Percentiles rank a stretch among this genome's conserved stretches.
Conservation (phyloP, 2,329 filamentous ascomycete species). For the Pleurostoma richardsiae region DNA sequence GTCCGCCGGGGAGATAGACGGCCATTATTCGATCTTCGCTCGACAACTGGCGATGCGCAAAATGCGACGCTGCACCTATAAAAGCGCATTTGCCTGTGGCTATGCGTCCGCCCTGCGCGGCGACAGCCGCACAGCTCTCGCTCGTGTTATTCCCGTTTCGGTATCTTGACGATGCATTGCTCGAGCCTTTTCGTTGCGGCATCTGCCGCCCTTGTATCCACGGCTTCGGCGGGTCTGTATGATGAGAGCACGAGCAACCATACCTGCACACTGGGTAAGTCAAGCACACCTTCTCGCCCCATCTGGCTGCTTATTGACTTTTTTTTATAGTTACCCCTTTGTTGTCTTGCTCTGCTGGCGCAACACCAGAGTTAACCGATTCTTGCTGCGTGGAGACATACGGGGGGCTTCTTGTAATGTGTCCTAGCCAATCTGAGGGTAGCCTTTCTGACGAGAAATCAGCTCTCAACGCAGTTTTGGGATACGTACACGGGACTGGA, state of each 20-base stretch:
- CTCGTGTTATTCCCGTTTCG: neutral
- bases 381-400: constrained; percentile 62
- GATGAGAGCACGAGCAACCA: constrained; percentile 48
- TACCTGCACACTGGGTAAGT: constrained; percentile 45
- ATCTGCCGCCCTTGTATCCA: constrained; percentile 18
- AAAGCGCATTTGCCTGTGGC: neutral
- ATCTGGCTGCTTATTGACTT: no score
- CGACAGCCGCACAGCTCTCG: neutral
- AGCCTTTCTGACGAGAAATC: neutral
- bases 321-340: constrained; percentile 11
- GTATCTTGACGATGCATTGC: constrained; percentile 17
- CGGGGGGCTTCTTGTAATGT: constrained; percentile 49
- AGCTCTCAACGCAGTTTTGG: constrained; percentile 61
- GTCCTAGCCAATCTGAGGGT: neutral
- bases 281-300: no score
- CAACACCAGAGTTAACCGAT: constrained; percentile 43
- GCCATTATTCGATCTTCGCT: neutral
- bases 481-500: constrained; percentile 58
- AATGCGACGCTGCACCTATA: constrained; percentile 1
- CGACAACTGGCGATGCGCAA: neutral
- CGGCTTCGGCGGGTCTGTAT: constrained; percentile 31
- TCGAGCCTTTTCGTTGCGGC: constrained; percentile 10
- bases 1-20: neutral
- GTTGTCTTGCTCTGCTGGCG: constrained; percentile 42
- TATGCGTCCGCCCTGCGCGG: neutral